A percentile compares a stretch with the other conserved stretches of the same genome.
These are phyloP conservation scores for Nitzschia palea DNA, from an alignment of 108 stramenopile species.

Conservation along the genomic window DNA sequence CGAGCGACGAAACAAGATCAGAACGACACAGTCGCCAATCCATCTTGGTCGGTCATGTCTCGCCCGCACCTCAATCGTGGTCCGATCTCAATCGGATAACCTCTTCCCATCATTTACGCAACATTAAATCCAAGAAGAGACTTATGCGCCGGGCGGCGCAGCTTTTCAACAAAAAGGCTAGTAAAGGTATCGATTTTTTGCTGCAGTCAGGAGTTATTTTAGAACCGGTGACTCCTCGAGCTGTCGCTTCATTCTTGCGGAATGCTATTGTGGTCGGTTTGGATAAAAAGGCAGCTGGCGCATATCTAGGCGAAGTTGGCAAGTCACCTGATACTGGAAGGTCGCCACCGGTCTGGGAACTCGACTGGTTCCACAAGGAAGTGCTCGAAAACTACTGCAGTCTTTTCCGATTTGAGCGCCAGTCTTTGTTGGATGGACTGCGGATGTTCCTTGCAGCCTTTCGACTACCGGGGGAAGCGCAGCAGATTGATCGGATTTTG, in stretches of 20 bases:
- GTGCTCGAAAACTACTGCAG: slow-evolving; percentile 70
- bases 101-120: slow-evolving; percentile 45
- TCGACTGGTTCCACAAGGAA: slow-evolving; percentile 88
- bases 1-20: slow-evolving; percentile 34
- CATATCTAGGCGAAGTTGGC: slow-evolving; percentile 89
- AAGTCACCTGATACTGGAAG: slow-evolving; percentile 59
- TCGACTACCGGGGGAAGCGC: slow-evolving; percentile 93
- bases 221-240: slow-evolving; percentile 74
- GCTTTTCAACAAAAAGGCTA: slow-evolving; percentile 77
- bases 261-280: slow-evolving; percentile 87
- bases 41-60: slow-evolving; percentile 27
- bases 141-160: slow-evolving; percentile 67
- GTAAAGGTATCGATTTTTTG: slow-evolving; percentile 76
- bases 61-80: slow-evolving; percentile 30
- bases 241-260: slow-evolving; percentile 87
- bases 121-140: slow-evolving; percentile 67
- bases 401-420: slow-evolving; percentile 86
- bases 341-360: slow-evolving; percentile 67
- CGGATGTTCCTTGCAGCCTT: slow-evolving; percentile 95
- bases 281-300: slow-evolving; percentile 85
- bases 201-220: slow-evolving; percentile 58
- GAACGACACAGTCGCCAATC: slow-evolving; percentile 34
- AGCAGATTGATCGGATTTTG: slow-evolving; percentile 88
- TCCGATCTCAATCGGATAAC: slow-evolving; percentile 27
- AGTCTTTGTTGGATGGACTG: slow-evolving; percentile 81